phyloP scores from a whole-genome alignment of 441 rosid species.

The Dalechampia spathulata region DNA sequence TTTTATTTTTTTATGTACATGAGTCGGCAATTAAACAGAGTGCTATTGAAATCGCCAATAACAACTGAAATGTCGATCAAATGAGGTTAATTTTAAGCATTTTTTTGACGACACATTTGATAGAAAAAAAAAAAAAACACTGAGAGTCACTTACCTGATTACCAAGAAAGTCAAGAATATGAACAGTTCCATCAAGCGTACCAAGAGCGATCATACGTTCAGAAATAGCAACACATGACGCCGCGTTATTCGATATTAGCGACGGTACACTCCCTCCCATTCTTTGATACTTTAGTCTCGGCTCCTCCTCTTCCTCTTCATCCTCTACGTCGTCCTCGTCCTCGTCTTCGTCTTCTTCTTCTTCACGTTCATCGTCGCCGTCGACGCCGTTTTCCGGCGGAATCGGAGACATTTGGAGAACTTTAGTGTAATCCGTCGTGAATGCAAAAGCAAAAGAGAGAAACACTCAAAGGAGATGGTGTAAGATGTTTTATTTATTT shows the following conservation, averaged over 20 bases:
- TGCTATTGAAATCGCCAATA: too few species aligned
- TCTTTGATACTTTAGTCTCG: constrained; percentile 91
- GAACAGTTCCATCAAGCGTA: constrained; percentile 77
- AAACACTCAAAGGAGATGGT: constrained; percentile 15
- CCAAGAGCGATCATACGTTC: constrained; percentile 98
- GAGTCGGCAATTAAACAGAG: too few species aligned
- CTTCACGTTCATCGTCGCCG: constrained; percentile 74
- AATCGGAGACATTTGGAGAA: constrained; percentile 62
- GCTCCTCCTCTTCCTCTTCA: constrained; percentile 68
- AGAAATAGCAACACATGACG: constrained; percentile 87
- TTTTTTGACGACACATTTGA: not conserved
- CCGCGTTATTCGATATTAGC: constrained; percentile 73
- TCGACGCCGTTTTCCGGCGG: constrained; percentile 92
- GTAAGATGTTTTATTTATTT: too few species aligned
- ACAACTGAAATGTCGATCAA: too few species aligned
- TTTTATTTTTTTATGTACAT: too few species aligned
- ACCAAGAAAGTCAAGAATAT: constrained; percentile 94
- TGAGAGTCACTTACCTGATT: constrained; percentile 77
- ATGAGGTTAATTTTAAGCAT: not conserved
- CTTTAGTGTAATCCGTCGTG: constrained; percentile 11
- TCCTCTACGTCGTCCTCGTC: constrained; percentile 46
- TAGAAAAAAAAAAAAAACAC: not conserved
- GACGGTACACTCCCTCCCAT: constrained; percentile 94
- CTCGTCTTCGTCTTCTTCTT: constrained; percentile 51
- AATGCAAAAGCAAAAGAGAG: not conserved